A percentile compares a stretch with the other conserved stretches of the same genome.
These are phyloP conservation scores for Orbilia ellipsospora DNA, from an alignment of 2,329 filamentous ascomycete species.

Conservation along the genomic window DNA sequence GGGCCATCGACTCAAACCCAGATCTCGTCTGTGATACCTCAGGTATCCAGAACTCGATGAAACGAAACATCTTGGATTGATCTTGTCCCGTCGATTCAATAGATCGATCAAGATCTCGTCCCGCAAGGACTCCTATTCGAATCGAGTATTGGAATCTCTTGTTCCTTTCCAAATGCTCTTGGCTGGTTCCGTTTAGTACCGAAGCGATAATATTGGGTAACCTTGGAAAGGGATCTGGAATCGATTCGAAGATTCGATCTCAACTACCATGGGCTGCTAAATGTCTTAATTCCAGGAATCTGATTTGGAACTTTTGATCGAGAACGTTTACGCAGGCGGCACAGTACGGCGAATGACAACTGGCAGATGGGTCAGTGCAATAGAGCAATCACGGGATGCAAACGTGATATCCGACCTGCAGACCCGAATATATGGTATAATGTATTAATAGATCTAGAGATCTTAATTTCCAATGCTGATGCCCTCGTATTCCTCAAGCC, in stretches of 20 bases:
- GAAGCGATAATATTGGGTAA: slow-evolving; percentile 8
- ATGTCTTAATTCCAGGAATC: slow-evolving; percentile 28
- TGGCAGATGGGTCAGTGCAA: slow-evolving; percentile 18
- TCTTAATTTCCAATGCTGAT: slow-evolving; percentile 12
- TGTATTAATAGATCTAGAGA: slow-evolving; percentile 29
- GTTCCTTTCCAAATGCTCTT: neutral
- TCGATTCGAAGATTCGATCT: slow-evolving; percentile 20
- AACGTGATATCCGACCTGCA: slow-evolving; percentile 46
- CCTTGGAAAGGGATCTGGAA: neutral
- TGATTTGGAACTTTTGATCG: slow-evolving; percentile 37
- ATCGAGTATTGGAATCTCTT: neutral
- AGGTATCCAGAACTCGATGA: slow-evolving; percentile 11
- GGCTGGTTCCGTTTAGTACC: neutral
- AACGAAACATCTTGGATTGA: neutral
- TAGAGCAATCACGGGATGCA: slow-evolving; percentile 33
- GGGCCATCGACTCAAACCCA: neutral
- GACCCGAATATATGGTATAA: slow-evolving; percentile 18
- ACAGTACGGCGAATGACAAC: slow-evolving; percentile 33
- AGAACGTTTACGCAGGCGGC: slow-evolving; percentile 13
- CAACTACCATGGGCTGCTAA: slow-evolving; percentile 28
- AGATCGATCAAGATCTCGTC: slow-evolving; percentile 33
- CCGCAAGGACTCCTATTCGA: neutral
- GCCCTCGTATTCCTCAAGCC: neutral
- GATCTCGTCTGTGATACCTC: neutral
- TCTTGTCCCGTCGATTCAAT: slow-evolving; percentile 1